Percentiles rank a stretch among this genome's conserved stretches.
Conservation (phyloP, 1,284 basidiomycete genomes). For the Violaceomyces palustris region DNA sequence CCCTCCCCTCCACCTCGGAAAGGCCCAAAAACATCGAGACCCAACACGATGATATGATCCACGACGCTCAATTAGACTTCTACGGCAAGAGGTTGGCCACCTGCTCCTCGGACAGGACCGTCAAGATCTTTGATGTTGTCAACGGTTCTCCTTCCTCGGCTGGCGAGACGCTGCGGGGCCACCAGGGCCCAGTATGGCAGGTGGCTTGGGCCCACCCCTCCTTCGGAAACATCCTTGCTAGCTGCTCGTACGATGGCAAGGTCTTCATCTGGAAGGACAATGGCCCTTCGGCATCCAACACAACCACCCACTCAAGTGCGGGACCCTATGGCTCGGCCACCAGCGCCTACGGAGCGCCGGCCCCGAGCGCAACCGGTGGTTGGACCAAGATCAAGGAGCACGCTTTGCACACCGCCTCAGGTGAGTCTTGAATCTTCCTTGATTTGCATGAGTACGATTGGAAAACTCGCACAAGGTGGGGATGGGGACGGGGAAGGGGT, state of each 20-base stretch:
- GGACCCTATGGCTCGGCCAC: conserved; percentile 22
- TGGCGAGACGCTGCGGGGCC: conserved; percentile 55
- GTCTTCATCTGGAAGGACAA: conserved; percentile 96
- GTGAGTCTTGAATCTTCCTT: too few relatives aligned
- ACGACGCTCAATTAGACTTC: conserved; percentile 96
- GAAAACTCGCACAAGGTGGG: too few relatives aligned
- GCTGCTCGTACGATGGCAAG: conserved; percentile 95
- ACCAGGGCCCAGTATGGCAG: conserved; percentile 96
- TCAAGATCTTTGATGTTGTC: conserved; percentile 91
- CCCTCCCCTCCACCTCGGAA: too few relatives aligned
- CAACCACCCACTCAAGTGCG: conserved; percentile 53
- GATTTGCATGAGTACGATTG: too few relatives aligned
- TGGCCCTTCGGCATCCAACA: conserved; percentile 56
- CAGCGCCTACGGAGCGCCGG: conserved; percentile 16
- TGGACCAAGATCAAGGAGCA: conserved; percentile 98
- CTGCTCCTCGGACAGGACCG: conserved; percentile 90
- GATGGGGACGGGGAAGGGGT: too few relatives aligned
- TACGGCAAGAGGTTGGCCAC: conserved; percentile 94
- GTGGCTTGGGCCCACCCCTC: conserved; percentile 97
- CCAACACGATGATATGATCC: conserved; percentile 55
- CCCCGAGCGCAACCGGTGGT: conserved; percentile 28
- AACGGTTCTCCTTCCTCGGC: conserved; percentile 70
- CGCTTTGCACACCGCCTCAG: conserved; percentile 85
- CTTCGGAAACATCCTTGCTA: conserved; percentile 86
- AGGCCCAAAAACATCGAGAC: conserved; percentile 47